Evolutionary conservation across 176 grass and related monocot species (phyloP).

Genomic region (Elaeis guineensis): DNA sequence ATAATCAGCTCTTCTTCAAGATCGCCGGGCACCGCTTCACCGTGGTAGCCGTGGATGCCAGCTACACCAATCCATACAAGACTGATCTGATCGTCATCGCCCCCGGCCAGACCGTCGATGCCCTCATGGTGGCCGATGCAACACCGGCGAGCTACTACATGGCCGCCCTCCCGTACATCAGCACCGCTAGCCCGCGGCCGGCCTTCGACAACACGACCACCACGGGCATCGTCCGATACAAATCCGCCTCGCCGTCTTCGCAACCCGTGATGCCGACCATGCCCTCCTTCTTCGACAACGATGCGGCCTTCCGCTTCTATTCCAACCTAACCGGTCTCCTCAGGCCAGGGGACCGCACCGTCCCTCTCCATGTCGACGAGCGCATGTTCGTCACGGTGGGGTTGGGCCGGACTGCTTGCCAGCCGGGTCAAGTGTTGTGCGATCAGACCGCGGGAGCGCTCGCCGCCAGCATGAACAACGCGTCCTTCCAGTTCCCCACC

Average conservation of each 20-base stretch:
- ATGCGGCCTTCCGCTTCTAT: slow-evolving; percentile 36
- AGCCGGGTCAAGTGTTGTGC: slow-evolving; percentile 22
- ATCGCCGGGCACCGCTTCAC: slow-evolving; percentile 49
- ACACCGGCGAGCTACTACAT: slow-evolving; percentile 34
- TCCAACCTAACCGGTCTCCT: slow-evolving; percentile 33
- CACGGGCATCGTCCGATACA: slow-evolving; percentile 40
- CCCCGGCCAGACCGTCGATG: slow-evolving; percentile 67
- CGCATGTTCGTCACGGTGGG: slow-evolving; percentile 49
- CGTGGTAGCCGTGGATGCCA: slow-evolving; percentile 54
- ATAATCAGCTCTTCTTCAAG: slow-evolving; percentile 74
- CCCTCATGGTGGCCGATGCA: slow-evolving; percentile 44
- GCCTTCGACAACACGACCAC: slow-evolving; percentile 21
- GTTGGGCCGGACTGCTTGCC: slow-evolving; percentile 24
- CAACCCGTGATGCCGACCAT: slow-evolving; percentile 13
- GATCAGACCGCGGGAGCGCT: background rate
- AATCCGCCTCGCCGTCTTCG: background rate
- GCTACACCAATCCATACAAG: slow-evolving; percentile 47
- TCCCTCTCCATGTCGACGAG: slow-evolving; percentile 43
- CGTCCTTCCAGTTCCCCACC: slow-evolving; percentile 42
- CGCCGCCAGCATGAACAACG: slow-evolving; percentile 58
- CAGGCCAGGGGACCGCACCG: slow-evolving; percentile 8
- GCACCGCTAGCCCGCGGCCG: background rate
- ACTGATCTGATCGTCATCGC: slow-evolving; percentile 56
- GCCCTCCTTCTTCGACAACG: slow-evolving; percentile 29
- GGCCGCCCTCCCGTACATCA: slow-evolving; percentile 47